A percentile compares a stretch with the other conserved stretches of the same genome.
These are phyloP conservation scores for Camellia sinensis DNA, from an alignment of 148 eudicot genomes.

Conservation along the genomic window DNA sequence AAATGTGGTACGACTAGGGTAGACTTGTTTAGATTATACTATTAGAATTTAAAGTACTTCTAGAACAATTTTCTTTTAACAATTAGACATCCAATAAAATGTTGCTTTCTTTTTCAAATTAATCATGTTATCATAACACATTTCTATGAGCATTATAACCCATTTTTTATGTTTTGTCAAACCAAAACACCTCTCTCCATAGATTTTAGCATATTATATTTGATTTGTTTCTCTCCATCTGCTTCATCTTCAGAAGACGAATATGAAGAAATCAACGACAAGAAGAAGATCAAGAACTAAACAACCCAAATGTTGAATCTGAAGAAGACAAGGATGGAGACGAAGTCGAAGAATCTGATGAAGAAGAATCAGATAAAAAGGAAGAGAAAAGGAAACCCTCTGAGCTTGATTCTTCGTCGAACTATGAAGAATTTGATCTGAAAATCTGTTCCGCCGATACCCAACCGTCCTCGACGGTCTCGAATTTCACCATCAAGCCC, in stretches of 20 bases:
- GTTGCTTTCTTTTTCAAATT: no score
- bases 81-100: no score
- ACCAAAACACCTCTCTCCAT: neutral
- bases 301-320: slow-evolving; percentile 1
- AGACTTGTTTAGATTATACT: no score
- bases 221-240: slow-evolving; percentile 21
- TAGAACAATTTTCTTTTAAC: no score
- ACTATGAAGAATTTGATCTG: slow-evolving; percentile 18
- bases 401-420: neutral
- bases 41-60: no score
- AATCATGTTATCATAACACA: no score
- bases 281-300: slow-evolving; percentile 11
- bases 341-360: slow-evolving; percentile 8
- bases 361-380: neutral
- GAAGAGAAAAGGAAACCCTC: neutral
- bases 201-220: neutral
- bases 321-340: slow-evolving; percentile 20
- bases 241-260: slow-evolving; percentile 22
- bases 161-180: no score
- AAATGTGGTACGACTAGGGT: no score
- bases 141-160: no score
- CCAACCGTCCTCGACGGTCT: slow-evolving; percentile 20
- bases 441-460: slow-evolving; percentile 12
- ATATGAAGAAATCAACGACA: slow-evolving; percentile 8
- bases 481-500: slow-evolving; percentile 31